Evolutionary conservation across 176 grass and related monocot genomes (phyloP).

Genomic region (Lolium perenne): DNA sequence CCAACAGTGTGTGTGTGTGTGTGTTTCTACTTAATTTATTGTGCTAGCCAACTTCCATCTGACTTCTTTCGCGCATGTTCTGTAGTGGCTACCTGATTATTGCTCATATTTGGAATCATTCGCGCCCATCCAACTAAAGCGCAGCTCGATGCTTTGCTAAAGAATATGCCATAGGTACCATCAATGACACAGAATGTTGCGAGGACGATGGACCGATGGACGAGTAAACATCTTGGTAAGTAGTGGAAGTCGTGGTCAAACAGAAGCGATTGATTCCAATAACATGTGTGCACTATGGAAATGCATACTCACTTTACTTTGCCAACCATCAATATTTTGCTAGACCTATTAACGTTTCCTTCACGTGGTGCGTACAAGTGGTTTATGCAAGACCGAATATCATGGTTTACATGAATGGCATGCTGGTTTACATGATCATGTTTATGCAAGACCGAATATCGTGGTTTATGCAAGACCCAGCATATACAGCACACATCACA

Average conservation of each 20-base stretch:
- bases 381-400: background rate
- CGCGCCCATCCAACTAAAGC: background rate
- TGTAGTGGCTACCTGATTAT: slow-evolving; percentile 15
- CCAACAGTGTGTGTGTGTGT: background rate
- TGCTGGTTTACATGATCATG: too few species aligned
- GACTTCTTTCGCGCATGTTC: background rate
- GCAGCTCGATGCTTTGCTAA: background rate
- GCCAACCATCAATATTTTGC: background rate
- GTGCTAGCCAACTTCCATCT: background rate
- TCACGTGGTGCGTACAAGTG: background rate
- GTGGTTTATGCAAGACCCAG: too few species aligned
- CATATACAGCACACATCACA: too few species aligned
- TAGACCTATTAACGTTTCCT: background rate
- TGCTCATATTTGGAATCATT: background rate
- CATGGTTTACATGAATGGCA: background rate
- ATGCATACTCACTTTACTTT: background rate
- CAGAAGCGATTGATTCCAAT: background rate
- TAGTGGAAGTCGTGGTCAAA: slow-evolving; percentile 43
- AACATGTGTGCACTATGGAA: background rate
- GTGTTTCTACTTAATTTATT: background rate
- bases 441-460: too few species aligned
- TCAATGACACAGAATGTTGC: background rate
- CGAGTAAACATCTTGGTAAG: slow-evolving; percentile 18
- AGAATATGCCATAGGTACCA: slow-evolving; percentile 27
- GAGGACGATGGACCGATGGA: background rate